Conservation (phyloP, 257 asterid species). For the Perilla frutescens region DNA sequence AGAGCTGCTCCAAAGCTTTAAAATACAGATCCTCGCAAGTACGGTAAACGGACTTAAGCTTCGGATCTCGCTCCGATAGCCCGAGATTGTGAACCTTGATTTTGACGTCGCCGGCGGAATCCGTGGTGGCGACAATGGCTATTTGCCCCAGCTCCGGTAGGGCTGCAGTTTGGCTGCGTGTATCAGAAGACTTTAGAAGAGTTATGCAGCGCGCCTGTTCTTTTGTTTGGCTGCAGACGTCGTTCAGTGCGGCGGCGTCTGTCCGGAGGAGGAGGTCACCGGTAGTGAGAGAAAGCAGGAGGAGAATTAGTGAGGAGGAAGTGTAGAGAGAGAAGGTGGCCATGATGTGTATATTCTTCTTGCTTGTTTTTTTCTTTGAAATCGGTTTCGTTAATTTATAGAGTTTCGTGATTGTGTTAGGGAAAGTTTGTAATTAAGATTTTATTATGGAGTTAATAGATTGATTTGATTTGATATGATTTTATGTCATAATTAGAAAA, state of each 20-base stretch:
- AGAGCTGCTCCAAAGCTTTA: constrained; percentile 1
- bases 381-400: constrained; percentile 5
- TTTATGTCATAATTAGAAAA: no score
- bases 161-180: constrained; percentile 17
- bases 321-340: constrained; percentile 24
- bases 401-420: not conserved
- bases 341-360: not conserved
- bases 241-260: constrained; percentile 12
- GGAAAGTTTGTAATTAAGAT: not conserved
- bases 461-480: no score
- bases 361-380: not conserved
- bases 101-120: constrained; percentile 6
- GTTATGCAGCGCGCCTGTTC: constrained; percentile 15
- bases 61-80: not conserved
- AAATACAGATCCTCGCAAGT: constrained; percentile 21
- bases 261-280: not conserved
- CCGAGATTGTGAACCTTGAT: not conserved
- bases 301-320: not conserved
- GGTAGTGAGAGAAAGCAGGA: constrained; percentile 24
- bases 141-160: constrained; percentile 28
- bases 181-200: not conserved
- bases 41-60: not conserved
- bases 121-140: constrained; percentile 13
- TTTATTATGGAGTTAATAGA: no score
- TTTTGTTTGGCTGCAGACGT: constrained; percentile 17